Evolutionary conservation across 2,329 filamentous ascomycete species (phyloP), one percentile per base, ranked within the genome.

Genomic region (Juglanconis sp.): DNA sequence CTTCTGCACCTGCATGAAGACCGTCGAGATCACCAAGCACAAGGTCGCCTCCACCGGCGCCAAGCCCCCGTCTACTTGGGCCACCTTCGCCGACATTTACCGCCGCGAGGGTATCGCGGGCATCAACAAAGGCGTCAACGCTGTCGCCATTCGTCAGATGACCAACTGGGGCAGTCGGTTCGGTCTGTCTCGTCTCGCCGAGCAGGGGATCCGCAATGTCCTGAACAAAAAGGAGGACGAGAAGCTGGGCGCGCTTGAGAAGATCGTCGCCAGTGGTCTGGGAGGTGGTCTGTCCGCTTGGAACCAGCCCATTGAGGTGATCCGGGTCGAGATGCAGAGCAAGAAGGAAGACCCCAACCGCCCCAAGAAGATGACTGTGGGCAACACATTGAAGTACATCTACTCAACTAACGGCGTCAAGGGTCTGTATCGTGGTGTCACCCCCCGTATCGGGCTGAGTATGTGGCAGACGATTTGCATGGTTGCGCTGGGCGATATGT

Each of bases 1-100:
- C 68, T 99, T 99, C 87, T 99, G 95, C 81, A 99, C 95, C 64
- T 99, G 95, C 86, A 99, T 99, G 95, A 99, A 99, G 88, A 99
- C 95, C 65, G 95, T 98, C 68, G 95, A 99, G 79, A 99, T 99
- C 79, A 99, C 95, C 73, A 96, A 97, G 81, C 90, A 95, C 84
- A 98, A 98, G 86, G 82, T 95, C 72, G 92, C 91, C 13, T 88
- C 91, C 38, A 68, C 87, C 48, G 95, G 95, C 69, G 86, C 88
- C 67, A 91, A 92, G 80, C 91, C 92, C 31, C 90, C 87, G n/a
- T 87, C 91, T 71, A 98, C 95, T 67, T 96, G 96, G 76, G 85
- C 87, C 69, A 98, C 95, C 62, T 99, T 99, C 78, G 95, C 94
- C 88, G 88, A 91, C 73, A 99, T 99, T 77, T 99, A 96, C 83